A percentile compares a stretch with the other conserved stretches of the same genome.
phyloP scores from a whole-genome alignment of 805 yeast species.

The Suhomyces tanzawaensis region DNA sequence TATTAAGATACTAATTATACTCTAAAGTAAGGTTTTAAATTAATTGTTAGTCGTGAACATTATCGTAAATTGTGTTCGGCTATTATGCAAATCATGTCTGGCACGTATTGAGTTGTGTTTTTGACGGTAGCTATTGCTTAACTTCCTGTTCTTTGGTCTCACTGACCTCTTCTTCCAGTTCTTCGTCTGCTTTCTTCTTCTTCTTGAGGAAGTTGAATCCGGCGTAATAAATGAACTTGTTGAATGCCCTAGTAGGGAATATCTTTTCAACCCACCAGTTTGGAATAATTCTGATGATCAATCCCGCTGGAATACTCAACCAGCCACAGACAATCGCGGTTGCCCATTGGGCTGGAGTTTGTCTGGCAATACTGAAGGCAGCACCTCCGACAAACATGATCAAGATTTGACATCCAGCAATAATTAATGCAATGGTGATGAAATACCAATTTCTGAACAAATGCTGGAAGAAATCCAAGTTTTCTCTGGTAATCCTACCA shows the following conservation, averaged over 20 bases:
- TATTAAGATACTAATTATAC: too few species aligned
- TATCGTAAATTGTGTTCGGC: too few species aligned
- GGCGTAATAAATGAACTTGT: conserved; percentile 32
- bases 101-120: too few species aligned
- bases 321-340: conserved; percentile 81
- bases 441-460: conserved; percentile 82
- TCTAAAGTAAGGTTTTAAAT: too few species aligned
- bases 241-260: conserved; percentile 62
- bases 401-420: conserved; percentile 80
- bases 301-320: conserved; percentile 77
- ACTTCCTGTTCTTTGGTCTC: background rate
- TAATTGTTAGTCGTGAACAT: too few species aligned
- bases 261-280: conserved; percentile 65
- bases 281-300: conserved; percentile 74
- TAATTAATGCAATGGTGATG: conserved; percentile 63
- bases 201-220: conserved; percentile 36
- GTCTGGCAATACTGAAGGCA: conserved; percentile 80
- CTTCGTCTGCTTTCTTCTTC: conserved; percentile 14
- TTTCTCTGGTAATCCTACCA: conserved; percentile 58
- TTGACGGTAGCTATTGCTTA: too few species aligned
- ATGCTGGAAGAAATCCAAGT: conserved; percentile 81
- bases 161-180: conserved; percentile 11
- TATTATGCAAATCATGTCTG: too few species aligned
- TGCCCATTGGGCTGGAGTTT: conserved; percentile 87
- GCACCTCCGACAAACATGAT: conserved; percentile 98